phyloP scores from a whole-genome alignment of 441 rosid genomes.

The Cnidoscolus chayamansa region DNA sequence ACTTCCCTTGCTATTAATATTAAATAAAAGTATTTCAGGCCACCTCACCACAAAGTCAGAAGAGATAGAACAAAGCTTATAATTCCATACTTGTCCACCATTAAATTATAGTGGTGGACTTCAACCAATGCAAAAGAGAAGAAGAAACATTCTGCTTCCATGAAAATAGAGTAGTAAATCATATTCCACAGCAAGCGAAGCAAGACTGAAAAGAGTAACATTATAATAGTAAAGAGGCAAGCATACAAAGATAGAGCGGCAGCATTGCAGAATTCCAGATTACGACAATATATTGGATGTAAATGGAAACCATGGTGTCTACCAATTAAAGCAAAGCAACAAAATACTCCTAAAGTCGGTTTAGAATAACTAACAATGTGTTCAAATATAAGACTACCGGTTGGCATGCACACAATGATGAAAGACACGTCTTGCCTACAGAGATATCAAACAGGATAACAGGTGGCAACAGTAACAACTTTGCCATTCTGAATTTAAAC shows the following conservation, averaged over 20 bases:
- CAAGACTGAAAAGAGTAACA: constrained; percentile 14
- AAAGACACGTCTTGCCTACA: constrained; percentile 37
- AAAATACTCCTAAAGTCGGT: constrained; percentile 28
- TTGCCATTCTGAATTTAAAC: constrained; percentile 26
- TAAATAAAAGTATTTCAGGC: neutral
- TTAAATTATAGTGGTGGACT: neutral
- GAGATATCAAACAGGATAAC: constrained; percentile 21
- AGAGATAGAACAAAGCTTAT: constrained; percentile 10
- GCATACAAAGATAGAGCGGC: constrained; percentile 16
- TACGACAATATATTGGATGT: constrained; percentile 21
- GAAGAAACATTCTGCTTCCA: constrained; percentile 13
- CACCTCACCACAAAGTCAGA: constrained; percentile 1
- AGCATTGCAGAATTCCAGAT: constrained; percentile 21
- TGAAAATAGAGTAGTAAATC: neutral
- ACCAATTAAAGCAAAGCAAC: constrained; percentile 31
- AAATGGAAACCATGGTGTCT: constrained; percentile 21
- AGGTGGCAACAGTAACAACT: constrained; percentile 22
- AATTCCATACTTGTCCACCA: neutral
- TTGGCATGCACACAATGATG: constrained; percentile 32
- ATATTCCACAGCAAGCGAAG: neutral
- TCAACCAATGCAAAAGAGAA: neutral
- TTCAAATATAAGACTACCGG: constrained; percentile 37
- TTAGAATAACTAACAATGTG: constrained; percentile 41
- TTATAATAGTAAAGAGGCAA: constrained; percentile 1
- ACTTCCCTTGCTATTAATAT: neutral